Conservation (phyloP, 2,329 filamentous ascomycete genomes). For the Clonostachys rosea region DNA sequence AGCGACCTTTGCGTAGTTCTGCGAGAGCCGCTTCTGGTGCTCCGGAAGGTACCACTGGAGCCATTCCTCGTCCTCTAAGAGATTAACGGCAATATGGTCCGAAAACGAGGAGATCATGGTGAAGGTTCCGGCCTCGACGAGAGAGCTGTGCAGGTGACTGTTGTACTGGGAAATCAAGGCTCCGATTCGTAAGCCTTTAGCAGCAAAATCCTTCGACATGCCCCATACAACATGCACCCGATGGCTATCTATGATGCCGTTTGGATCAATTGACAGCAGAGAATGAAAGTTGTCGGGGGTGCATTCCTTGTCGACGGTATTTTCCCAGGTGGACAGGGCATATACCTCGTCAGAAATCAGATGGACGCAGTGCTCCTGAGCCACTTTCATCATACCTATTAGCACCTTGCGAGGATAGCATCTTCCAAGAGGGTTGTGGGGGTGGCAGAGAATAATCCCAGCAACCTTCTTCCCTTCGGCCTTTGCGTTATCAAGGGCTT, state of each 20-base stretch:
- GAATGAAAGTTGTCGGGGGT: not conserved
- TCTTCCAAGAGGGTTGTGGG: too few relatives aligned
- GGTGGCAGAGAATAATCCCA: too few relatives aligned
- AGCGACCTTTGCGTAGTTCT: too few relatives aligned
- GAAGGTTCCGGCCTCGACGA: constrained; percentile 30
- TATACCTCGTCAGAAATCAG: not conserved
- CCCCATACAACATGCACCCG: constrained; percentile 46
- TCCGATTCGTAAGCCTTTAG: constrained; percentile 49
- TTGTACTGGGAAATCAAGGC: constrained; percentile 41
- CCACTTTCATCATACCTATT: too few relatives aligned
- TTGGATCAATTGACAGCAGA: not conserved
- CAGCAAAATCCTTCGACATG: constrained; percentile 47
- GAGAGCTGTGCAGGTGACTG: constrained; percentile 23
- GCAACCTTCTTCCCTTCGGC: too few relatives aligned
- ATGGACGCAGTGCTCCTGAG: not conserved
- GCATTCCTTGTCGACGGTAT: not conserved
- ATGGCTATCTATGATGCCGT: constrained; percentile 36
- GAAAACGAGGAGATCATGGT: constrained; percentile 37
- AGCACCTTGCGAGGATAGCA: too few relatives aligned
- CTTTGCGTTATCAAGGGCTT: too few relatives aligned
- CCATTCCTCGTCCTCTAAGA: constrained; percentile 29
- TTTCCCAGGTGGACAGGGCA: constrained; percentile 5
- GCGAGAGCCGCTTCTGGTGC: too few relatives aligned
- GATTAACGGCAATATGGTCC: constrained; percentile 29
- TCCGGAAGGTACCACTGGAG: too few relatives aligned